A percentile compares a stretch with the other conserved stretches of the same genome.
phyloP scores from a whole-genome alignment of 768 basidiomycete species.

The Termitomyces sp. region DNA sequence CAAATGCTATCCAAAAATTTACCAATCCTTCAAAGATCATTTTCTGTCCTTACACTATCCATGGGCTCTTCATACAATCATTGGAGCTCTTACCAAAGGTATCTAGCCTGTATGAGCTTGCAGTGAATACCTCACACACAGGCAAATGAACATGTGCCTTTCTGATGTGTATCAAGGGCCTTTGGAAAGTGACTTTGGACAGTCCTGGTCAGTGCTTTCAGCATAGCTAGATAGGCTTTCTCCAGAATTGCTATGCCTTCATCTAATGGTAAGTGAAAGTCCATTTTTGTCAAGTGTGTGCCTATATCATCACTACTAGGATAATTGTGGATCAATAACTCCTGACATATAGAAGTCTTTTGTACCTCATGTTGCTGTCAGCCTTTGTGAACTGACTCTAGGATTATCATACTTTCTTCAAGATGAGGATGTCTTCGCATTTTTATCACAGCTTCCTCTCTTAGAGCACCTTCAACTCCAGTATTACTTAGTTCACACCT shows the following conservation, averaged over 20 bases:
- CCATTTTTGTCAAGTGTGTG: not conserved
- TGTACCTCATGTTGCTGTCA: constrained; percentile 30
- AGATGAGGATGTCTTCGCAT: constrained; percentile 47
- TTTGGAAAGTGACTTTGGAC: constrained; percentile 27
- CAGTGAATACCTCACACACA: constrained; percentile 34
- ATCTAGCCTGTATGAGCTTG: constrained; percentile 21
- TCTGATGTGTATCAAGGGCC: constrained; percentile 23
- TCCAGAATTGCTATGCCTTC: constrained; percentile 30
- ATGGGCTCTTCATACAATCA: constrained; percentile 29
- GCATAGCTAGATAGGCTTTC: constrained; percentile 39
- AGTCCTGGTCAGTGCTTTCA: constrained; percentile 40
- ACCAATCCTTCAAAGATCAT: constrained; percentile 28
- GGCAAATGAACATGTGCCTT: constrained; percentile 26
- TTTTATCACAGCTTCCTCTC: constrained; percentile 36
- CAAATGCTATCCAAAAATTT: constrained; percentile 27
- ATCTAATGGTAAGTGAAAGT: constrained; percentile 35
- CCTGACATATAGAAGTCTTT: constrained; percentile 52
- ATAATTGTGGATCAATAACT: constrained; percentile 61
- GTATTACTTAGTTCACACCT: constrained; percentile 47
- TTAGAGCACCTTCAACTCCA: constrained; percentile 38
- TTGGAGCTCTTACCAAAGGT: constrained; percentile 19
- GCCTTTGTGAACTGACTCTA: constrained; percentile 36
- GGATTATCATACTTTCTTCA: constrained; percentile 60
- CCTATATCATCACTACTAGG: constrained; percentile 26
- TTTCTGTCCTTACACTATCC: constrained; percentile 30